Evolutionary conservation across 441 rosid species (phyloP).

Genomic region (Raphanus hybrid): DNA sequence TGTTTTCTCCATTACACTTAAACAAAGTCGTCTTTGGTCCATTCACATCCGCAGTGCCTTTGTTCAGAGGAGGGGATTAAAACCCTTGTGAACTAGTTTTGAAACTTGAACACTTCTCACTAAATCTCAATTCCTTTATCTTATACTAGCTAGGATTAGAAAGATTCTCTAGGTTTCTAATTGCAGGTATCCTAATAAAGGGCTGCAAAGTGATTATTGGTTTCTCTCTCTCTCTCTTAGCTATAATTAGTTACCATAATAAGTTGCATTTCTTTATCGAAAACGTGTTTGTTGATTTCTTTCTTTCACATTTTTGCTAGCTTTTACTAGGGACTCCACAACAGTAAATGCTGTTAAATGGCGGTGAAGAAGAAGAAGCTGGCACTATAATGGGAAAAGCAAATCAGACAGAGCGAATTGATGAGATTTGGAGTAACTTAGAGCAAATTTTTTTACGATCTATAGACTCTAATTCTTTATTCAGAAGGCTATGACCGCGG

Average conservation of each 20-base stretch:
- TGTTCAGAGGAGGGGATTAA: no score
- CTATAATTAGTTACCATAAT: slow-evolving; percentile 33
- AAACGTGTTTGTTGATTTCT: slow-evolving; percentile 23
- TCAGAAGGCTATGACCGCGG: slow-evolving; percentile 4
- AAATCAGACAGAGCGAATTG: slow-evolving; percentile 35
- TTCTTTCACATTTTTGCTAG: slow-evolving; percentile 31
- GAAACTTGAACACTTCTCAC: no score
- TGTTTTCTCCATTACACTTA: no score
- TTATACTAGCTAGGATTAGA: slow-evolving; percentile 1
- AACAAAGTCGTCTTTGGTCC: slow-evolving; percentile 12
- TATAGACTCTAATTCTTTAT: background rate
- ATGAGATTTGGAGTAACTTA: slow-evolving; percentile 26
- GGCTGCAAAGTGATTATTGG: slow-evolving; percentile 14
- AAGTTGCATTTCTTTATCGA: slow-evolving; percentile 27
- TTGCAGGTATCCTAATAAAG: slow-evolving; percentile 6
- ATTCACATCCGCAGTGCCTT: background rate
- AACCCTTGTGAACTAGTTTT: no score
- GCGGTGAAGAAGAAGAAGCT: slow-evolving; percentile 43
- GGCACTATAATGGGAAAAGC: slow-evolving; percentile 36
- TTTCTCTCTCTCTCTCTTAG: slow-evolving; percentile 12
- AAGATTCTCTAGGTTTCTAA: slow-evolving; percentile 20
- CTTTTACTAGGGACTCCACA: slow-evolving; percentile 34
- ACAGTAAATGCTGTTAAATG: slow-evolving; percentile 48
- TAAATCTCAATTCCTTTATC: no score
- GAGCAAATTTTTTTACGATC: slow-evolving; percentile 3